Conservation (phyloP, 176 grass and related monocot genomes). For the Oryza longistaminata region DNA sequence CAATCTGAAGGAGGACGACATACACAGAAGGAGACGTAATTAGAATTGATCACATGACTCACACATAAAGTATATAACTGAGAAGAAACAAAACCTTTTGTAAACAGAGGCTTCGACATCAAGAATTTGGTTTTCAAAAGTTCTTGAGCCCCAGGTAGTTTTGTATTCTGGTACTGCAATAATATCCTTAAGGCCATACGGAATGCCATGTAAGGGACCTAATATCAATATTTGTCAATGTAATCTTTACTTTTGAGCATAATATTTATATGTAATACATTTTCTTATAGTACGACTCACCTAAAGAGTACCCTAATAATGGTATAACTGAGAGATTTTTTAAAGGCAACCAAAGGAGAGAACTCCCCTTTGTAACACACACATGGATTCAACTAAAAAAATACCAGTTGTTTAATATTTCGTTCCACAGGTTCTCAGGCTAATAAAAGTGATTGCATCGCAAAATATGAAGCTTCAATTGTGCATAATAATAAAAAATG, state of each 20-base stretch:
- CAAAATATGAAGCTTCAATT: not conserved
- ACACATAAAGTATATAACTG: not conserved
- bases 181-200: constrained; percentile 94
- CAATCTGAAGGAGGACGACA: constrained; percentile 45
- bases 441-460: not conserved
- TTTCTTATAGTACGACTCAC: not conserved
- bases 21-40: constrained; percentile 8
- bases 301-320: not conserved
- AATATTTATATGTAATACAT: not conserved
- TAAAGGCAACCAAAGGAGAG: not conserved
- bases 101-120: constrained; percentile 77
- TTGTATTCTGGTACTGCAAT: constrained; percentile 87
- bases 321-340: not conserved
- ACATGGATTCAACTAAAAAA: not conserved
- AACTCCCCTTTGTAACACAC: not conserved
- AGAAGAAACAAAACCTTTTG: constrained; percentile 57
- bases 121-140: constrained; percentile 90
- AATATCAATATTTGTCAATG: not conserved
- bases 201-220: constrained; percentile 97
- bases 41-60: not conserved
- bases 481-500: not conserved
- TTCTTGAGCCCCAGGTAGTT: constrained; percentile 88
- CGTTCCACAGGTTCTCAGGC: not conserved
- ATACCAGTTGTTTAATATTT: not conserved
- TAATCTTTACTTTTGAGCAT: not conserved